Base-by-base conservation (phyloP, 805 yeast genomes). In the Zygosaccharomyces kombuchaensis region DNA sequence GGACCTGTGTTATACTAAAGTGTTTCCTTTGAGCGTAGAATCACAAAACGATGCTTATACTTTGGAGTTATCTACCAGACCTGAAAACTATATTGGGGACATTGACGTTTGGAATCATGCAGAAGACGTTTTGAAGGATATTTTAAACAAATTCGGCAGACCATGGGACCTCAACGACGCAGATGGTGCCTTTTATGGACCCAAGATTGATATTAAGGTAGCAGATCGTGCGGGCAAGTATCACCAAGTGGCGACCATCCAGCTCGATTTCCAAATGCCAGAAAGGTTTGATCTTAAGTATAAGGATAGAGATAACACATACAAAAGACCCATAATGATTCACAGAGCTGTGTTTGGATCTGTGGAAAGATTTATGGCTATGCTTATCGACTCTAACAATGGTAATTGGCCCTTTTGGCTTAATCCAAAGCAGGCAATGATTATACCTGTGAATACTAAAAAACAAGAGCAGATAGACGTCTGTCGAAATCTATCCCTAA, bases 401-500 rank as follows among this genome's bases (percentile, higher is more conserved):
- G 99, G 98, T 0, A 82, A 83, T 55, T 93, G 98, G 98, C 99
- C 99, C 8, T 89, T 93, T 62, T 93, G 99, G 99, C 61, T 93
- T 36, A 87, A 84, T 52, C 97, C 98, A 6, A 75, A 95, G 51
- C 99, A 93, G 63, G 93, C 91, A 0, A 73, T 85, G 32, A 73
- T 93, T 2, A 73, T 93, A 5, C 97, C 99, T 1, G 81, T 89
- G 3, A 80, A 82, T 46, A 80, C 80, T 0, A 68, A 74, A 8
- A 90, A 85, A 57, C 34, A 27, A 6, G 57, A 51, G 17, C 63
- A 60, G 35, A 61, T 66, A 7, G 75, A 68, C 8, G 75, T 75
- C 43, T 85, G 95, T 2, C 53, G 70, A n/a, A 45, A 65, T 2
- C 62, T 86, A 2, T 75, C 73, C 10, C 52, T 61, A 3, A 50